phyloP scores from a whole-genome alignment of 257 asterid genomes.

The Solanum habrochaites region DNA sequence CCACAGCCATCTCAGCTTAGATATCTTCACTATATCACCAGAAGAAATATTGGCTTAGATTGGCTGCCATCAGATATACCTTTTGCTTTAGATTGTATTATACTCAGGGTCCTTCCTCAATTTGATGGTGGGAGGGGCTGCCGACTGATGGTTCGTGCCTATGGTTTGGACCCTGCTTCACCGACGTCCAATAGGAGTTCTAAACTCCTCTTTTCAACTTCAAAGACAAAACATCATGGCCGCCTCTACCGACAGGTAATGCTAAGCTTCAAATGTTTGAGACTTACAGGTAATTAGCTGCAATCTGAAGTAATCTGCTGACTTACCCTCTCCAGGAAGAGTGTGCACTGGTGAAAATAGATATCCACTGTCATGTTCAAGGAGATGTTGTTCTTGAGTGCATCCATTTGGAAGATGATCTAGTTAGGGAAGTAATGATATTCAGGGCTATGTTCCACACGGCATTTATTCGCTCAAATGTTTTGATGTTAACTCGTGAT shows the following conservation, averaged over 20 bases:
- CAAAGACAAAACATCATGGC: conserved; percentile 35
- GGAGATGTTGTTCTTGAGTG: conserved; percentile 96
- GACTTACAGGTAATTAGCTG: background rate
- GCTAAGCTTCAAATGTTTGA: conserved; percentile 9
- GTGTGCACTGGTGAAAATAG: conserved; percentile 66
- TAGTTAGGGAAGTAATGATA: conserved; percentile 75
- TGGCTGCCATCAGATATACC: conserved; percentile 94
- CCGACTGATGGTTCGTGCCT: conserved; percentile 74
- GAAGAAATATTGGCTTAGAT: conserved; percentile 69
- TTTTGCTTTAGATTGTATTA: conserved; percentile 26
- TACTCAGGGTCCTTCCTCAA: conserved; percentile 36
- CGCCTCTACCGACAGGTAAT: conserved; percentile 73
- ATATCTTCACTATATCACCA: conserved; percentile 88
- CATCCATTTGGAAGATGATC: conserved; percentile 77
- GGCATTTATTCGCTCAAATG: conserved; percentile 75
- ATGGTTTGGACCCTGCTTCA: conserved; percentile 79
- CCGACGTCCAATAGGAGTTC: conserved; percentile 69
- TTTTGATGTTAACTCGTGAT: conserved; percentile 69
- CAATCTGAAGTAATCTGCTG: conserved; percentile 11
- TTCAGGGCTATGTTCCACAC: conserved; percentile 90
- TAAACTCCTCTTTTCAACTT: conserved; percentile 74
- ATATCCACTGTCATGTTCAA: conserved; percentile 63
- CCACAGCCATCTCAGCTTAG: conserved; percentile 98
- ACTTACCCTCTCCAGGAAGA: conserved; percentile 58
- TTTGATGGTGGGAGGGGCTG: conserved; percentile 81